phyloP scores from a whole-genome alignment of 768 basidiomycete genomes.

The Phallus indusiatus region DNA sequence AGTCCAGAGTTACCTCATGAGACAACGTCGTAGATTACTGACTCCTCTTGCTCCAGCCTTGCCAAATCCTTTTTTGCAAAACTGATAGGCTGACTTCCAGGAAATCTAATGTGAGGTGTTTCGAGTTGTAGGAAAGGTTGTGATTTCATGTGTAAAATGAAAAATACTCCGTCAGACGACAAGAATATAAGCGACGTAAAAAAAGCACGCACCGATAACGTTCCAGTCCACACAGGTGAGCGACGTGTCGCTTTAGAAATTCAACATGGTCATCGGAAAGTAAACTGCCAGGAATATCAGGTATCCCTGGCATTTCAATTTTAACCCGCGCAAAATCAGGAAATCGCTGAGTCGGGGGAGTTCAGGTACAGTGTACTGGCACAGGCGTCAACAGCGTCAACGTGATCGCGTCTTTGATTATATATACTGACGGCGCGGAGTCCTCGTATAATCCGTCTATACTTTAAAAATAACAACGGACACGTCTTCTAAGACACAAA shows the following conservation, averaged over 20 bases:
- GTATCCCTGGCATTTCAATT: constrained; percentile 26
- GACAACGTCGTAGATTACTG: constrained; percentile 4
- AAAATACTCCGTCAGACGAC: neutral
- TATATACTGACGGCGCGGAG: no score
- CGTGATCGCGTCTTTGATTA: no score
- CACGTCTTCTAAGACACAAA: no score
- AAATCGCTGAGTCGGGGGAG: neutral
- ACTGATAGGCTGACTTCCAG: constrained; percentile 93
- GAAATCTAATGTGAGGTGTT: constrained; percentile 49
- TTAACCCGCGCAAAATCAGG: neutral
- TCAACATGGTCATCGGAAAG: constrained; percentile 46
- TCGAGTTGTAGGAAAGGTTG: neutral
- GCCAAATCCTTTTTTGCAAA: constrained; percentile 63
- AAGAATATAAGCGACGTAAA: neutral
- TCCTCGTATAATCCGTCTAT: no score
- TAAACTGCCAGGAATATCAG: constrained; percentile 60
- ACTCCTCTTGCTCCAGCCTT: constrained; percentile 81
- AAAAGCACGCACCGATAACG: constrained; percentile 45
- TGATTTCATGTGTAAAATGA: neutral
- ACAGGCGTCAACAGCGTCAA: neutral
- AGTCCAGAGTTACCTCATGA: neutral
- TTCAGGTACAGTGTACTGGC: no score
- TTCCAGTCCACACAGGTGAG: constrained; percentile 52
- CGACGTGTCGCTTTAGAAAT: constrained; percentile 62
- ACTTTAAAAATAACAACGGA: no score